Percentiles rank a stretch among this genome's conserved stretches.
Conservation (phyloP, 352 stramenopile species). For the Pythium sp. region DNA sequence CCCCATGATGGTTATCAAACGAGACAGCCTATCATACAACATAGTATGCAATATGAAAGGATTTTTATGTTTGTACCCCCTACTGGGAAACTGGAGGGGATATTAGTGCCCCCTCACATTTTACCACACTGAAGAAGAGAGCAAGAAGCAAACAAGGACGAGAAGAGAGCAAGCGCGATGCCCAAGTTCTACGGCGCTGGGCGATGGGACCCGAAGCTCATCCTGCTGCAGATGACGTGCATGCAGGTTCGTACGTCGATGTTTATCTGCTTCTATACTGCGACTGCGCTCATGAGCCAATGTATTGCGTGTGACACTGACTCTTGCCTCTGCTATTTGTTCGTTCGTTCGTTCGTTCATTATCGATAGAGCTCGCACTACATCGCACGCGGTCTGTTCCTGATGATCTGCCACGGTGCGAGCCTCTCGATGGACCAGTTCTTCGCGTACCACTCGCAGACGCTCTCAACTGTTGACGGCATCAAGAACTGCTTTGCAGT, state of each 20-base stretch:
- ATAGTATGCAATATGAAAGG: constrained; percentile 1
- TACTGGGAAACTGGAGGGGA: background rate
- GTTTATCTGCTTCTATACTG: background rate
- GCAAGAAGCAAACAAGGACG: background rate
- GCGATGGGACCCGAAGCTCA: constrained; percentile 87
- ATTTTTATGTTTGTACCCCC: background rate
- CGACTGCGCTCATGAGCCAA: background rate
- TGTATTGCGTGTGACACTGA: background rate
- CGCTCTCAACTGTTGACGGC: constrained; percentile 67
- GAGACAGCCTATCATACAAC: background rate
- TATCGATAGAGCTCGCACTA: constrained; percentile 72
- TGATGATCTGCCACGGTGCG: constrained; percentile 72
- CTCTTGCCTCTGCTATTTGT: background rate
- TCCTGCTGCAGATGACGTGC: constrained; percentile 83
- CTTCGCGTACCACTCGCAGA: constrained; percentile 83
- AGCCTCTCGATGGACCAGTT: constrained; percentile 76
- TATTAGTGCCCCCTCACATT: background rate
- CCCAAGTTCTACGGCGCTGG: constrained; percentile 79
- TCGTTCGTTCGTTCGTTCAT: background rate
- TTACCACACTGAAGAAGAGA: background rate
- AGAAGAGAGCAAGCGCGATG: constrained; percentile 32
- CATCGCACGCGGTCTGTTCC: constrained; percentile 61
- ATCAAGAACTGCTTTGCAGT: constrained; percentile 83
- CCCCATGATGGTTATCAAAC: constrained; percentile 6
- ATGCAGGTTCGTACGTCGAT: constrained; percentile 60